A percentile compares a stretch with the other conserved stretches of the same genome.
Evolutionary conservation across 73 alveolate genomes (phyloP).

Genomic region (Paramecium biaurelia): DNA sequence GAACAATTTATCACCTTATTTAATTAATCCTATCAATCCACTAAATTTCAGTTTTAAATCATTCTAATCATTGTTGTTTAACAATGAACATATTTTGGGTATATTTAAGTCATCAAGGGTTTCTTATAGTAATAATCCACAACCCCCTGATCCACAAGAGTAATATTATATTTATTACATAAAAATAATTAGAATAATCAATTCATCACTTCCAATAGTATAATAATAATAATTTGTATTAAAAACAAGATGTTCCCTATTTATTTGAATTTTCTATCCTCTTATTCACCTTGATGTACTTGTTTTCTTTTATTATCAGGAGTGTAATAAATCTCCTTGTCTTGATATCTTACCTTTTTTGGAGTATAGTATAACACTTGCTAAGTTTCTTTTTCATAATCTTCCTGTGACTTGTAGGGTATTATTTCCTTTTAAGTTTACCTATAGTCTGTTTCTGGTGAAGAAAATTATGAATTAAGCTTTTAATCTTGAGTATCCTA

Average conservation of each 20-base stretch:
- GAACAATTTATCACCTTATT: background rate
- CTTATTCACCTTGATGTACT: background rate
- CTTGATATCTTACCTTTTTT: background rate
- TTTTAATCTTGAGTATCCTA: background rate
- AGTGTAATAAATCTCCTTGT: background rate
- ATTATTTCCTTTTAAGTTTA: background rate
- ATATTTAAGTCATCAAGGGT: background rate
- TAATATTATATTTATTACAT: background rate
- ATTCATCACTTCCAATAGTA: background rate
- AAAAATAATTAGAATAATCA: background rate
- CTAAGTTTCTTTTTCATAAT: background rate
- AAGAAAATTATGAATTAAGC: background rate
- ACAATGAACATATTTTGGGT: background rate
- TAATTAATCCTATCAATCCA: constrained; percentile 11
- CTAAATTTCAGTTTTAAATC: background rate
- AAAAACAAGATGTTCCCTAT: background rate
- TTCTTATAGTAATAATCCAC: background rate
- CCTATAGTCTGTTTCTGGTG: background rate
- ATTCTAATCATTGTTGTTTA: background rate
- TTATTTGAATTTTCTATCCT: background rate
- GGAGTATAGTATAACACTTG: background rate
- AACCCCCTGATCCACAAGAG: background rate
- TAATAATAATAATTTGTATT: background rate
- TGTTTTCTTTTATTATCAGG: background rate
- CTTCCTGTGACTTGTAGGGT: background rate